These are phyloP conservation scores for Groenewaldozyma auringiensis DNA, from an alignment of 1,139 yeast genomes.

Conservation along the genomic window DNA sequence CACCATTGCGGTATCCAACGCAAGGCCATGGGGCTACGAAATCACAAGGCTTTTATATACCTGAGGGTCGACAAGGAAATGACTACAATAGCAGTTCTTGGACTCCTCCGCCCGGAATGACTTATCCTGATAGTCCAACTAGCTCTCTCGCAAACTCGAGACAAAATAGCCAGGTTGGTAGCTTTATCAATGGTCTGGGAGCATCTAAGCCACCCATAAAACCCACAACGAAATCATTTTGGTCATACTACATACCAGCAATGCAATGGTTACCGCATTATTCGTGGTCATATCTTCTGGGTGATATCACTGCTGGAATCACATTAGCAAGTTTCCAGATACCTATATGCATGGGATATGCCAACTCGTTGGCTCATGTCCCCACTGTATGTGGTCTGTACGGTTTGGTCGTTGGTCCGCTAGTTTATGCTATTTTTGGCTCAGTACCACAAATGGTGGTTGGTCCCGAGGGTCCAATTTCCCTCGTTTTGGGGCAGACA, in stretches of 20 bases:
- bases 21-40: no score
- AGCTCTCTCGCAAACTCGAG: neutral
- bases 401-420: conserved; percentile 76
- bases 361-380: conserved; percentile 83
- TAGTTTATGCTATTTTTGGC: conserved; percentile 75
- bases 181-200: no score
- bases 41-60: no score
- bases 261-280: conserved; percentile 73
- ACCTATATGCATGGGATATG: conserved; percentile 82
- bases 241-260: conserved; percentile 73
- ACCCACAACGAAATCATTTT: conserved; percentile 23
- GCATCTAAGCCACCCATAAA: neutral
- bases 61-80: no score
- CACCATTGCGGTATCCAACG: neutral
- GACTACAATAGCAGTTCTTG: no score
- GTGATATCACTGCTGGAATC: conserved; percentile 79
- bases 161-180: neutral
- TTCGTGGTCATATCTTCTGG: conserved; percentile 43
- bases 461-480: conserved; percentile 94
- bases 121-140: neutral
- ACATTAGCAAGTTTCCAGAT: conserved; percentile 88
- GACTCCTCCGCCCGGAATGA: no score
- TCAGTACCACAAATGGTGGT: conserved; percentile 95
- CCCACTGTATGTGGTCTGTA: conserved; percentile 81
- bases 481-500: conserved; percentile 85